Conservation (phyloP, 768 basidiomycete species). For the Chalciporus pseudorubinellus region DNA sequence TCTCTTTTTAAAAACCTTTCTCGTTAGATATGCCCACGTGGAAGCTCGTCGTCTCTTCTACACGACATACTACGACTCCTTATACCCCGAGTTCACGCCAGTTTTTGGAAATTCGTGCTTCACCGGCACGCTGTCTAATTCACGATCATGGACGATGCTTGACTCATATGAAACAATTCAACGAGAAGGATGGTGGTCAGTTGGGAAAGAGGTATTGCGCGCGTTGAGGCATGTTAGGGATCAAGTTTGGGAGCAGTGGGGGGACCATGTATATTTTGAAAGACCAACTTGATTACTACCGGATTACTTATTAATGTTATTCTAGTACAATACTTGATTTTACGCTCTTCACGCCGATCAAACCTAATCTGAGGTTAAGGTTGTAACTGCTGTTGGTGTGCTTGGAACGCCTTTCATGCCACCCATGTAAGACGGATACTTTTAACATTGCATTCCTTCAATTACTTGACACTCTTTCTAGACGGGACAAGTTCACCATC, state of each 20-base stretch:
- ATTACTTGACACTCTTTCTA: constrained; percentile 26
- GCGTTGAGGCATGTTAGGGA: constrained; percentile 38
- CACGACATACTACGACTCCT: constrained; percentile 76
- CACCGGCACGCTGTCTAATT: constrained; percentile 33
- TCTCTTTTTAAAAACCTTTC: constrained; percentile 12
- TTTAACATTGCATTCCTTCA: not conserved
- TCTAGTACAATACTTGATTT: constrained; percentile 11
- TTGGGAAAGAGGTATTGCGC: constrained; percentile 37
- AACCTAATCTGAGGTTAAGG: constrained; percentile 12
- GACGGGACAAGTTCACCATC: constrained; percentile 86
- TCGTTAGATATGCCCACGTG: constrained; percentile 43
- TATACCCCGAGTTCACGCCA: constrained; percentile 68
- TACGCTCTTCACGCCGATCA: not conserved
- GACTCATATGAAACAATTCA: constrained; percentile 39
- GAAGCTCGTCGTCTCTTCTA: constrained; percentile 58
- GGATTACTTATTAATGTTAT: constrained; percentile 19
- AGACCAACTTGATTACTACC: constrained; percentile 27
- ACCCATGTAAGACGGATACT: constrained; percentile 27
- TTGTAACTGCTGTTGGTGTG: not conserved
- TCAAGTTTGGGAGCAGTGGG: constrained; percentile 46
- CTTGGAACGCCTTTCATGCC: constrained; percentile 20
- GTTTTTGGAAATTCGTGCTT: constrained; percentile 33
- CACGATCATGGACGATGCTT: constrained; percentile 37
- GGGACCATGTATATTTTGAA: constrained; percentile 29
- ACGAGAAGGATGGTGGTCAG: constrained; percentile 41